These are phyloP conservation scores for Rhizopogon sp. DNA, from an alignment of 768 basidiomycete species.

Conservation along the genomic window DNA sequence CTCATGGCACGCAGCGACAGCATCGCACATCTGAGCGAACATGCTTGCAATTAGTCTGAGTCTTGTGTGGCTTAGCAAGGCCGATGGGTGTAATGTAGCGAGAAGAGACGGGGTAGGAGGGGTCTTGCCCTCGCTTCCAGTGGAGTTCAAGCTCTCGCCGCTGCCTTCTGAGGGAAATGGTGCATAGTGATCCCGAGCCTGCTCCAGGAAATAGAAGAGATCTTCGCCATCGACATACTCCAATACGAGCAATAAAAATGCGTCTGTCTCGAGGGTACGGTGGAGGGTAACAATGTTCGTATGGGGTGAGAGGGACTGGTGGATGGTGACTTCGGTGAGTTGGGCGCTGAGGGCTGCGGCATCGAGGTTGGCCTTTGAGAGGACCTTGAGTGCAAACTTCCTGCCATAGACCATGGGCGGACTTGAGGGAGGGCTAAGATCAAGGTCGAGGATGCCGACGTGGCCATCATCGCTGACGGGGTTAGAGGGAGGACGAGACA, in stretches of 20 bases:
- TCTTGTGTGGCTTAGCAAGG: constrained; percentile 81
- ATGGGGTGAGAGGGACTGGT: constrained; percentile 86
- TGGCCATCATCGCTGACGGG: constrained; percentile 40
- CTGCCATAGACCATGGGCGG: constrained; percentile 55
- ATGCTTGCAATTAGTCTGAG: constrained; percentile 93
- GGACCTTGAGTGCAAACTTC: constrained; percentile 92
- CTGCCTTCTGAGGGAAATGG: constrained; percentile 25
- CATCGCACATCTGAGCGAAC: constrained; percentile 99
- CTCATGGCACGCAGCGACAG: constrained; percentile 90
- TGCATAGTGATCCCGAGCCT: constrained; percentile 84
- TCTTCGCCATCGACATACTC: constrained; percentile 98
- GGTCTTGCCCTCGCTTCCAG: constrained; percentile 34
- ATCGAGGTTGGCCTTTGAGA: constrained; percentile 91
- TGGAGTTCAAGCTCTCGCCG: constrained; percentile 12
- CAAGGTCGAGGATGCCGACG: constrained; percentile 52
- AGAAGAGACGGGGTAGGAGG: constrained; percentile 94
- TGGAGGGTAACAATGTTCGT: constrained; percentile 94
- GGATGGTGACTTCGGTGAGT: constrained; percentile 92
- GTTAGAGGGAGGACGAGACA: constrained; percentile 32
- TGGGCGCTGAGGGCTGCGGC: constrained; percentile 84
- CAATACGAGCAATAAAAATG: constrained; percentile 87
- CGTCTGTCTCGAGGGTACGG: constrained; percentile 86
- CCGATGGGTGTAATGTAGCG: constrained; percentile 71
- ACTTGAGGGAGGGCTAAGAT: constrained; percentile 31
- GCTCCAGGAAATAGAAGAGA: constrained; percentile 97